A percentile compares a stretch with the other conserved stretches of the same genome.
Evolutionary conservation across 768 basidiomycete species (phyloP).

Genomic region (Termitomyces sp.): DNA sequence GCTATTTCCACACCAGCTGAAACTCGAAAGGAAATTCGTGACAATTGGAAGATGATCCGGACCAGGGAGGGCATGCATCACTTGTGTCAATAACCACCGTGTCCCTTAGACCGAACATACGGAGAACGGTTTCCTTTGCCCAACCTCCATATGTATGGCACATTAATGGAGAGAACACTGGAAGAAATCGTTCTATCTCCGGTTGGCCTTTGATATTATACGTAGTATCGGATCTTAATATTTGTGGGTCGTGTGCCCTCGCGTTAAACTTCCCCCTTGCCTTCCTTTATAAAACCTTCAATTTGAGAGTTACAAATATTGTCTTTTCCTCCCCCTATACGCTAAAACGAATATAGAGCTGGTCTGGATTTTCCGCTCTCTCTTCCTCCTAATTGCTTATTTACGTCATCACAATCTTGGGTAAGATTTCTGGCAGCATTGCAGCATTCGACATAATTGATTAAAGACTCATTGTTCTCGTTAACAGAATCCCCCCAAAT

Average conservation of each 20-base stretch:
- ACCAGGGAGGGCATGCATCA: constrained; percentile 32
- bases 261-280: background rate
- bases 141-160: constrained; percentile 20
- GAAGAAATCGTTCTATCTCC: background rate
- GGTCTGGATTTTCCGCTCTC: background rate
- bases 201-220: background rate
- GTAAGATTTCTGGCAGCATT: background rate
- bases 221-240: background rate
- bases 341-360: background rate
- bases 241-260: background rate
- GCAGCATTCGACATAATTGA: background rate
- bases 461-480: background rate
- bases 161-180: background rate
- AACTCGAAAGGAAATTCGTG: background rate
- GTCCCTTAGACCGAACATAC: constrained; percentile 28
- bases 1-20: constrained; percentile 17
- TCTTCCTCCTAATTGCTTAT: background rate
- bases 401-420: background rate
- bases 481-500: background rate
- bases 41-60: constrained; percentile 30
- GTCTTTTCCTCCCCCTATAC: background rate
- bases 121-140: constrained; percentile 32
- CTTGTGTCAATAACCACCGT: background rate
- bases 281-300: background rate
- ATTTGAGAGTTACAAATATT: background rate